Base-by-base conservation (phyloP, 2,329 filamentous ascomycete species). In the Mycogone perniciosa region DNA sequence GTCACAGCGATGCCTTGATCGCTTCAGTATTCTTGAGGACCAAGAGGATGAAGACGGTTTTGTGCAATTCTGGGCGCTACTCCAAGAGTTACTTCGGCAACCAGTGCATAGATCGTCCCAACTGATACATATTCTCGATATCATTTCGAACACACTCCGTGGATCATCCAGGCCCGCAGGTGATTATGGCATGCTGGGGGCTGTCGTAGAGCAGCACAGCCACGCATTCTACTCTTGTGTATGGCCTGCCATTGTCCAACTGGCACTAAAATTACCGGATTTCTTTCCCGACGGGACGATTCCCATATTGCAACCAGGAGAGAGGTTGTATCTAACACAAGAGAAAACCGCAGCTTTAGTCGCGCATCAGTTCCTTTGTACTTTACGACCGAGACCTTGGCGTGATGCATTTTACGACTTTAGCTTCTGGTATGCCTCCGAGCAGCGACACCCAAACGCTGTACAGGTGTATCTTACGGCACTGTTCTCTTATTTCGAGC, bases 351-450 rank as follows among this genome's bases (percentile, higher is more conserved):
- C 60, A n/a, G 65, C 59, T 11, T 53, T 69, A 31, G 61, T 67
- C 0, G 52, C 53, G 3, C 62, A 69, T 11, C 65, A 68, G 46
- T 68, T 67, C 27, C 44, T 69, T 4, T 63, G 65, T 37, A 61
- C 56, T 1, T 30, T 62, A 5, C 33, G 34, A 51, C 51, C n/a
- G 2, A 59, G 47, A 6, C 46, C 26, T 40, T 61, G 47, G 59
- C 63, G 50, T 35, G 52, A 59, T 5, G 64, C 62, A 0, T 64
- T 60, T 31, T 64, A 64, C 34, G 63, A 67, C 52, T 63, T 68
- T 44, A 55, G 65, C 4, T 59, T 67, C 31, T 70, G 67, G 66
- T 68, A 64, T 41, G 50, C 50, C 20, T 65, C 60, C 0, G 59
- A 57, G 31, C 65, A 69, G 44, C 55, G 63, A 27, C 65, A 68